Conservation (phyloP, 2,329 filamentous ascomycete genomes). For the Ophiocordyceps camponoti-leonardi region DNA sequence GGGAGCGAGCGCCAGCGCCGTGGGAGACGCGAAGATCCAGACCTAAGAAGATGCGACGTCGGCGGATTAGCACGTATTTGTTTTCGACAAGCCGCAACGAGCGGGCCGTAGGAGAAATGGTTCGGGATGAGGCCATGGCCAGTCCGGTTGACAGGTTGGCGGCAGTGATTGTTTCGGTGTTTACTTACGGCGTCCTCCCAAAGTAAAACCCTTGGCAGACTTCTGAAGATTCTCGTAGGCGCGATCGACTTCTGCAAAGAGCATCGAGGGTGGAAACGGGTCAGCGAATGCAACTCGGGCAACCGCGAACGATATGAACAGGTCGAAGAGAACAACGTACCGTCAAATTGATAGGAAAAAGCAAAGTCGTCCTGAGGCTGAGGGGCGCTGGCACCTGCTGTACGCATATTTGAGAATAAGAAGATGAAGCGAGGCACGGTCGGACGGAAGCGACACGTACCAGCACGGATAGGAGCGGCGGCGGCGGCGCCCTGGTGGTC, state of each 20-base stretch:
- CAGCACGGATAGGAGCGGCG: conserved; percentile 17
- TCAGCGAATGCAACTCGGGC: not conserved
- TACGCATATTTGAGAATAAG: not conserved
- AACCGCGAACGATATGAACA: not conserved
- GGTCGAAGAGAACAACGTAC: conserved; percentile 35
- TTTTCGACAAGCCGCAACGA: not conserved
- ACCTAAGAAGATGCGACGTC: conserved; percentile 7
- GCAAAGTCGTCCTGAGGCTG: conserved; percentile 62
- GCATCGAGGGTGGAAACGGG: not conserved
- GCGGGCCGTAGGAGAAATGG: not conserved
- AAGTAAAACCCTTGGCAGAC: conserved; percentile 81
- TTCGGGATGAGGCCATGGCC: not conserved
- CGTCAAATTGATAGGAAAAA: conserved; percentile 78
- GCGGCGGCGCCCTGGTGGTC: conserved; percentile 24
- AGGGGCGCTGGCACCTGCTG: conserved; percentile 55
- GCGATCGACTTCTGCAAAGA: conserved; percentile 68
- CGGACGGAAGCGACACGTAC: conserved; percentile 9
- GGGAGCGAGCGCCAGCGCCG: conserved; percentile 51
- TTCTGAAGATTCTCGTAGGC: conserved; percentile 92
- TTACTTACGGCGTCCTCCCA: conserved; percentile 55
- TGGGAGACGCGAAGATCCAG: conserved; percentile 56
- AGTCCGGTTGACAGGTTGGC: not conserved
- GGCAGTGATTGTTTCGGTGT: not conserved
- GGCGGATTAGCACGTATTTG: not conserved
- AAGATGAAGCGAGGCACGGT: conserved; percentile 2